Evolutionary conservation across 352 stramenopile species (phyloP), one percentile per base, ranked within the genome.

Genomic region (Globisporangium megalacanthum): DNA sequence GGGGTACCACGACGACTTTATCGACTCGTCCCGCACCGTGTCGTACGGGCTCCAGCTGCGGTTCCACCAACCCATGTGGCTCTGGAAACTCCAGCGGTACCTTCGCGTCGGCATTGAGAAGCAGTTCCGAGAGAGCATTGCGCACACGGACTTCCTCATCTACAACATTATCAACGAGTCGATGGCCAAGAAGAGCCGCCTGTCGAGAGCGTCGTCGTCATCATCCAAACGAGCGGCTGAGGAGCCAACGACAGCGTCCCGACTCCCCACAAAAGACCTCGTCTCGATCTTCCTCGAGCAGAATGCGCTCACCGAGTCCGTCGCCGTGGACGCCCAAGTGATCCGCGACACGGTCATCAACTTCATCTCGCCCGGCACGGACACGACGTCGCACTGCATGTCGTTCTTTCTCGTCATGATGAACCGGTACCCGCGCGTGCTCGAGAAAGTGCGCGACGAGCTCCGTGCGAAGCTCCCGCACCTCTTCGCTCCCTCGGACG

Each of bases 321-420:
- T 31, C 17, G 41, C 11, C 45, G 55, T 35, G 9, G 52, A 62
- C 19, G 31, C 56, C n/a, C 44, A 55, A 14, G 51, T 71, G 19
- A 79, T 96, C 44, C 79, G 81, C 20, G 80, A 95, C 66, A 88
- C 96, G 49, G 68, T 84, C 11, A 67, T 96, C 42, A 87, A 74
- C 58, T 92, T 95, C 50, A 65, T 95, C 35, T 68, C 86, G n/a
- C 84, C 84, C 45, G 84, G 86, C 1, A 62, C 80, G 0, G 86
- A 90, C 56, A 92, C 87, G 14, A 95, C 86, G 0, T 77, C 83
- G 1, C 69, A 86, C 50, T 84, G 68, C 8, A 70, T 96, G 52
- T 62, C 68, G 5, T 96, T 86, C 84, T 77, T 88, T 36, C 51
- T 95, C 31, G 72, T 92, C 41, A 79, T 91, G 65, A 64, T 96